Percentiles rank a stretch among this genome's conserved stretches.
Conservation (phyloP, 1,139 yeast species). For the Debaryomycetaceae sp. region DNA sequence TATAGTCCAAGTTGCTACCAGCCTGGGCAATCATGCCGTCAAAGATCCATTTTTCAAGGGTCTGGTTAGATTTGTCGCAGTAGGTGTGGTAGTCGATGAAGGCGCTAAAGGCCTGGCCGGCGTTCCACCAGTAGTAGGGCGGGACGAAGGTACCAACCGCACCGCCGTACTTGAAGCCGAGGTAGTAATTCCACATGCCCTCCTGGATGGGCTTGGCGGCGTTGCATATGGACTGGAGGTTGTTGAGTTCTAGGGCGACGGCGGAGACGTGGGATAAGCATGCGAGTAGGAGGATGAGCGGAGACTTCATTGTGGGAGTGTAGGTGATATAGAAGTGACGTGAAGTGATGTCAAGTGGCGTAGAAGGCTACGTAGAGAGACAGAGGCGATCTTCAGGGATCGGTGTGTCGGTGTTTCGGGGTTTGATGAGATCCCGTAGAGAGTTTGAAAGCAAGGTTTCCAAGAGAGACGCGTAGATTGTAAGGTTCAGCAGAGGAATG, state of each 20-base stretch:
- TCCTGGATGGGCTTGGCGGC: conserved; percentile 37
- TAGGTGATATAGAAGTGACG: no score
- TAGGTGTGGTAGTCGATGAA: conserved; percentile 40
- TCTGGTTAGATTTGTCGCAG: conserved; percentile 33
- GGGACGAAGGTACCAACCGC: conserved; percentile 46
- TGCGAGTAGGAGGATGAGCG: background rate
- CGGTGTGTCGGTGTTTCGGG: no score
- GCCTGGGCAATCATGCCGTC: conserved; percentile 42
- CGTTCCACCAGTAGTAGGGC: conserved; percentile 69
- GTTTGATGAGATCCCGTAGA: no score
- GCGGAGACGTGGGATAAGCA: conserved; percentile 3
- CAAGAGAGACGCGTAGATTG: no score
- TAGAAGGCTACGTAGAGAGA: no score
- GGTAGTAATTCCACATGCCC: conserved; percentile 52
- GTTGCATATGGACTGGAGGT: conserved; percentile 30
- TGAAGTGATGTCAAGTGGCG: no score
- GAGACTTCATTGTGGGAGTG: background rate
- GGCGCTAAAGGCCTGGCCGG: conserved; percentile 60
- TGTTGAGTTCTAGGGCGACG: conserved; percentile 11
- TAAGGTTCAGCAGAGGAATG: no score
- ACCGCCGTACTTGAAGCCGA: conserved; percentile 43
- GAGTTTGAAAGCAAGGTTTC: no score
- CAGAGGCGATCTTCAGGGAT: no score
- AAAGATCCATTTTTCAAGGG: conserved; percentile 27
- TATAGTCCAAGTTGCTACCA: conserved; percentile 41